Base-by-base conservation (phyloP, 768 basidiomycete species). In the Russula lepida region DNA sequence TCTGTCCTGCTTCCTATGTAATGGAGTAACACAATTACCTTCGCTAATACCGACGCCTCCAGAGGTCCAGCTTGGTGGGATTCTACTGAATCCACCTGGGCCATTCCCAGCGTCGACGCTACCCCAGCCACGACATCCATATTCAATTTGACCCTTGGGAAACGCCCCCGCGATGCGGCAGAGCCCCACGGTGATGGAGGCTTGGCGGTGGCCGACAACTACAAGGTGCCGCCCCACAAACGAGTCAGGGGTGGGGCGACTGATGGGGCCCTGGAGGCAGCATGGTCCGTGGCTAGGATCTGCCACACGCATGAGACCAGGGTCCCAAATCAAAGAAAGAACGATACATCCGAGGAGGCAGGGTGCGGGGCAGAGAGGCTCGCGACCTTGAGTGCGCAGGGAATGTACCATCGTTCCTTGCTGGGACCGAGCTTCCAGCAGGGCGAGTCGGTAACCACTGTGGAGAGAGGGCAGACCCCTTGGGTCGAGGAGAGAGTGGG, bases 361-460 rank as follows among this genome's bases (percentile, higher is more conserved):
- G 50, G 41, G 33, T 32, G 50, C 30, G 58, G 58, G 44, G 58
- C 50, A 41, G 58, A 13, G 41, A 52, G 23, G 58, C 58, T 59
- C 58, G 50, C 58, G 30, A 17, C 50, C 41, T 17, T 11, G 12
- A 52, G 23, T 4, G 23, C 50, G 32, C 41, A 27, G 3, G 58
- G 32, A 59, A 7, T 59, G 48, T 44, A 54, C 44, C 52, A 54
- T 30, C 35, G 21, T 19, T 9, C 17, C 35, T 21, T 39, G 19
- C 30, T 3, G 52, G 58, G 58, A 25, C 58, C 52, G 21, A 54
- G 52, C 21, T 44, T 48, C 25, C 52, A 27, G 19, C 50, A 59
- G 25, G 52, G 21, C n/a, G 47, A 17, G 52, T n/a, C 19, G 25
- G 58, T 21, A 2, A 1, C 21, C 2, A 12, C 37, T 60, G 47